Conservation (phyloP, 1,284 basidiomycete species). For the Irpex sp. region DNA sequence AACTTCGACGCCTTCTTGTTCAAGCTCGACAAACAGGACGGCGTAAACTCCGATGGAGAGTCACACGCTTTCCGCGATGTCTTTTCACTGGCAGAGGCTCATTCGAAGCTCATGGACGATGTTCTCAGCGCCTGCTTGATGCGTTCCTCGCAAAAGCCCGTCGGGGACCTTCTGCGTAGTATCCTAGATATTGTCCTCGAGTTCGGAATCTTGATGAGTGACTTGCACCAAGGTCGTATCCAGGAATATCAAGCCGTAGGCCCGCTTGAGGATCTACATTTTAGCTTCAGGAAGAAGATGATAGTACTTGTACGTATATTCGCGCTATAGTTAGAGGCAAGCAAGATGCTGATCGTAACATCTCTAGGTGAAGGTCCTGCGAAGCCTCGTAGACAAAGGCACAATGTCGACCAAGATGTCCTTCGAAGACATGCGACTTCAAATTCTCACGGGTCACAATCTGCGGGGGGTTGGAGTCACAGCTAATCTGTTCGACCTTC, state of each 20-base stretch:
- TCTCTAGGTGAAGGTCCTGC: not conserved
- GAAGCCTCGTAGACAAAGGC: slow-evolving; percentile 18
- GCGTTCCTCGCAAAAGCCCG: slow-evolving; percentile 61
- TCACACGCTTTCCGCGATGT: slow-evolving; percentile 52
- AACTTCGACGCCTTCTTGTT: slow-evolving; percentile 67
- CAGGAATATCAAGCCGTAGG: slow-evolving; percentile 57
- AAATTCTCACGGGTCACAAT: slow-evolving; percentile 15
- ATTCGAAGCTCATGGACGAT: slow-evolving; percentile 68
- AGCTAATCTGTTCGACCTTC: slow-evolving; percentile 24
- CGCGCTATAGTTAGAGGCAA: not conserved
- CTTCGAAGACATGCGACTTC: slow-evolving; percentile 22
- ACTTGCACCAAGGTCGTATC: slow-evolving; percentile 46
- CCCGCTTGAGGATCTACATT: slow-evolving; percentile 47
- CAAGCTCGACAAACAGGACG: slow-evolving; percentile 6
- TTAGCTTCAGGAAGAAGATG: slow-evolving; percentile 42
- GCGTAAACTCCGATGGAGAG: slow-evolving; percentile 12
- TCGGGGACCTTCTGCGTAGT: slow-evolving; percentile 60
- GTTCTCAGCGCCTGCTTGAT: slow-evolving; percentile 77
- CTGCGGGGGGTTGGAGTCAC: slow-evolving; percentile 22
- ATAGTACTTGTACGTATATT: slow-evolving; percentile 46
- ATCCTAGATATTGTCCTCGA: slow-evolving; percentile 66
- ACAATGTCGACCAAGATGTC: slow-evolving; percentile 21
- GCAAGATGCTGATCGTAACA: not conserved
- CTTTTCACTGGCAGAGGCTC: slow-evolving; percentile 65
- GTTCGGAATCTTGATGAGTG: slow-evolving; percentile 62